A percentile compares a stretch with the other conserved stretches of the same genome.
phyloP scores from a whole-genome alignment of 2,329 filamentous ascomycete genomes.

The Tolypocladium cylindrosporum region DNA sequence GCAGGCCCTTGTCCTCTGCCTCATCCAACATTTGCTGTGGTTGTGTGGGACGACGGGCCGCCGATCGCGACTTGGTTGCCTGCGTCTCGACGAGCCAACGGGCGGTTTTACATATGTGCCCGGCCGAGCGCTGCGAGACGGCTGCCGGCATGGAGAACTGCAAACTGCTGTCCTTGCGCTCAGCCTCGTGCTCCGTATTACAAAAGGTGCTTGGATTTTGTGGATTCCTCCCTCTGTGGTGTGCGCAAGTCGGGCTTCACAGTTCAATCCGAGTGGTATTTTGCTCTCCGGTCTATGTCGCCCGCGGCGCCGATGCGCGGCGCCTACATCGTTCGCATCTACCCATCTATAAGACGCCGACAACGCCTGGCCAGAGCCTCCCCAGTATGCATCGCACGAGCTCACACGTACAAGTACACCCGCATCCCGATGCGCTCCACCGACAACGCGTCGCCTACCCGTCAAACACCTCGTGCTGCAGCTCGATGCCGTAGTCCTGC shows the following conservation, averaged over 20 bases:
- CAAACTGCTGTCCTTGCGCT: neutral
- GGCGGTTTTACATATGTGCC: neutral
- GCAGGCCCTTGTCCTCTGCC: neutral
- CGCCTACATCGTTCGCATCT: neutral
- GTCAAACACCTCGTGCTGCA: slow-evolving; percentile 83
- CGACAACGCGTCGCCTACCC: slow-evolving; percentile 39
- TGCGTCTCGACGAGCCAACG: neutral
- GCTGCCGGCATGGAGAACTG: neutral
- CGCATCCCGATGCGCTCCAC: neutral
- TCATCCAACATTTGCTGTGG: too few species aligned
- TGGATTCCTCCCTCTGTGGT: too few species aligned
- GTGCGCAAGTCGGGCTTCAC: too few species aligned
- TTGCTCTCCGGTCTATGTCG: neutral
- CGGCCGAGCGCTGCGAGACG: neutral
- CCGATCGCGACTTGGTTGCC: neutral
- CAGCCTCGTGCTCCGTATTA: neutral
- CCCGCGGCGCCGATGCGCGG: neutral
- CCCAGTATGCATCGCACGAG: neutral
- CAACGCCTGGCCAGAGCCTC: neutral
- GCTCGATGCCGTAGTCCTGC: slow-evolving; percentile 81
- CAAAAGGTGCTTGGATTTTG: neutral
- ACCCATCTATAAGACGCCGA: neutral
- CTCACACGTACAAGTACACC: neutral
- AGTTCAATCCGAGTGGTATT: neutral
- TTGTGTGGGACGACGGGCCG: too few species aligned